Base-by-base conservation (phyloP, 805 yeast species). In the Yarrowia sp. region DNA sequence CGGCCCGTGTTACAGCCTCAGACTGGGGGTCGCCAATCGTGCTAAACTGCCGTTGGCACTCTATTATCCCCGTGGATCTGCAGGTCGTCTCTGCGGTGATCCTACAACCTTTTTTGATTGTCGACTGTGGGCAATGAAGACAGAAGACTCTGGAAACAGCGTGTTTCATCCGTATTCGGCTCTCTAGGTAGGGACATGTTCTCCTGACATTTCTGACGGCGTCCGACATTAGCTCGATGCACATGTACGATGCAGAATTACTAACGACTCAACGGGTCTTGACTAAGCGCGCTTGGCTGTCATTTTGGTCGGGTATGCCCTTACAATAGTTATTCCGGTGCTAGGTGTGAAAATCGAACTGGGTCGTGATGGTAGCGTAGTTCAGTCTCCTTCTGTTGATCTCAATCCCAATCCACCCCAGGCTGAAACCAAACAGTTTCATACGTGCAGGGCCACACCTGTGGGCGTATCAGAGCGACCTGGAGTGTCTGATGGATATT, bases 371-470 rank as follows among this genome's bases (percentile, higher is more conserved):
- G 32, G 32, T 26, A 26, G 32, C 32, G 32, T 26, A 26, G 32
- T 26, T 26, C 32, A 26, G 32, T 26, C 32, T 26, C 32, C 4
- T 26, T 26, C 32, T 26, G 32, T 26, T 26, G 32, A 26, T 26
- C 32, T 26, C 32, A 26, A 26, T 26, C 32, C 0, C 32, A 26
- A 26, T 26, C 7, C 32, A 26, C 32, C 4, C 7, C 32, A 26
- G 32, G 32, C 32, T 53, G 58, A 36, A 53, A 53, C 58, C 58
- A 16, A 16, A 38, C 58, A 36, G 58, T 53, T 53, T 53, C 58
- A 53, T 16, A 53, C 41, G 41, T 53, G 58, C 58, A 53, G 58
- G 35, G 35, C 10, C 5, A 32, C 11, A 38, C 58, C 58, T 53
- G 58, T n/a, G 43, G 43, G 9, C 58, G 58, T 53, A 38, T 53